A percentile compares a stretch with the other conserved stretches of the same genome.
phyloP scores from a whole-genome alignment of 2,329 filamentous ascomycete genomes.

The Gliomastix tumulicola region DNA sequence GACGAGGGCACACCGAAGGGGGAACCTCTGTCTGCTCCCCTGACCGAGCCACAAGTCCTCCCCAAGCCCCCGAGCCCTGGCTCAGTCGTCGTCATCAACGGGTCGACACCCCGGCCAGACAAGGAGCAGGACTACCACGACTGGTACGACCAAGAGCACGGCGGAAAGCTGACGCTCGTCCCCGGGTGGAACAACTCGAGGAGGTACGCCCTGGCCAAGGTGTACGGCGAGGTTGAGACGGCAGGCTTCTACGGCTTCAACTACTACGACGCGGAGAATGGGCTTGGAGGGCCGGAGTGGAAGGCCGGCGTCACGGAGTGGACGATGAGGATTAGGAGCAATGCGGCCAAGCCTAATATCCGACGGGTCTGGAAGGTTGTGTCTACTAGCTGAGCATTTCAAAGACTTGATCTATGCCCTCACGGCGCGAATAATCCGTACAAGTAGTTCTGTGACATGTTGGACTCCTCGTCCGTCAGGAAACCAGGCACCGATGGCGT shows the following conservation, averaged over 20 bases:
- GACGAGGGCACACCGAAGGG: neutral
- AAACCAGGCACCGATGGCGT: neutral
- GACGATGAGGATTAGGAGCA: slow-evolving; percentile 7
- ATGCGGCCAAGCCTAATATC: slow-evolving; percentile 9
- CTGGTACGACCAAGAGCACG: slow-evolving; percentile 9
- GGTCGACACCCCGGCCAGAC: slow-evolving; percentile 6
- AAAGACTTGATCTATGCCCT: too few species aligned
- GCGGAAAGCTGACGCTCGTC: slow-evolving; percentile 5
- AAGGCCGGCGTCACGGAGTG: slow-evolving; percentile 7
- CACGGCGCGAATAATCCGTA: neutral
- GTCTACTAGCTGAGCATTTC: too few species aligned
- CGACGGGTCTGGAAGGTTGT: slow-evolving; percentile 8
- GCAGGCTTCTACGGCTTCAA: slow-evolving; percentile 8
- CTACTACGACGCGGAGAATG: slow-evolving; percentile 9
- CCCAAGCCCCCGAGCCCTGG: neutral
- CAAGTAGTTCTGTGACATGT: neutral
- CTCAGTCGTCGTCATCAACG: slow-evolving; percentile 6
- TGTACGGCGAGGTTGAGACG: slow-evolving; percentile 6
- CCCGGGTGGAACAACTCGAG: slow-evolving; percentile 7
- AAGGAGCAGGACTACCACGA: slow-evolving; percentile 8
- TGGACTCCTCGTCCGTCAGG: neutral
- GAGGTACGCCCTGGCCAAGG: slow-evolving; percentile 5
- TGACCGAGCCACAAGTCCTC: neutral
- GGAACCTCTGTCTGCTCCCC: too few species aligned
- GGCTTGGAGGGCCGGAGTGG: slow-evolving; percentile 9